phyloP scores from a whole-genome alignment of 768 basidiomycete species.

The Russula sp. region DNA sequence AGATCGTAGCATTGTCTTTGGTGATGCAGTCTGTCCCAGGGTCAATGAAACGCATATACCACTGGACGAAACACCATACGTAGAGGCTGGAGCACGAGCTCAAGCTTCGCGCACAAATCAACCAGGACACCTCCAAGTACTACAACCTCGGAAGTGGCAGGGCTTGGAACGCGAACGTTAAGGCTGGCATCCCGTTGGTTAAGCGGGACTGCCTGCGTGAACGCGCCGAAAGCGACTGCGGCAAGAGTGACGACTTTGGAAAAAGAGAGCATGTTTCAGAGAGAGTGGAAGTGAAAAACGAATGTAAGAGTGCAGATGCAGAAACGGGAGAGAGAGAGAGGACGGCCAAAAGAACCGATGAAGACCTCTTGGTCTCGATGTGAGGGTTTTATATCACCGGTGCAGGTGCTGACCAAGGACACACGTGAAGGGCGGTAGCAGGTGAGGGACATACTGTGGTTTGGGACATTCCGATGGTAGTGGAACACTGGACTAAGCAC shows the following conservation, averaged over 20 bases:
- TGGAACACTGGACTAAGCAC: neutral
- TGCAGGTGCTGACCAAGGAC: neutral
- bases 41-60: neutral
- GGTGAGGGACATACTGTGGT: neutral
- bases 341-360: neutral
- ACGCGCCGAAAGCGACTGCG: neutral
- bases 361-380: too few relatives aligned
- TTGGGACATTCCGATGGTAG: neutral
- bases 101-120: neutral
- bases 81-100: neutral
- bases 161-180: neutral
- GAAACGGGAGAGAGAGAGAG: neutral
- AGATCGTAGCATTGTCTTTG: constrained; percentile 27
- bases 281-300: neutral
- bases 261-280: constrained; percentile 3
- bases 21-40: constrained; percentile 26
- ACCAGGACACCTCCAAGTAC: neutral
- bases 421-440: neutral
- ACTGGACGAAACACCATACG: neutral
- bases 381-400: neutral
- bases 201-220: constrained; percentile 6
- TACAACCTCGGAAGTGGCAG: too few relatives aligned
- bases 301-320: neutral
- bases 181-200: neutral
- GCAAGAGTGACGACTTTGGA: constrained; percentile 3